Conservation (phyloP, 352 stramenopile genomes). For the Phytophthora pini region DNA sequence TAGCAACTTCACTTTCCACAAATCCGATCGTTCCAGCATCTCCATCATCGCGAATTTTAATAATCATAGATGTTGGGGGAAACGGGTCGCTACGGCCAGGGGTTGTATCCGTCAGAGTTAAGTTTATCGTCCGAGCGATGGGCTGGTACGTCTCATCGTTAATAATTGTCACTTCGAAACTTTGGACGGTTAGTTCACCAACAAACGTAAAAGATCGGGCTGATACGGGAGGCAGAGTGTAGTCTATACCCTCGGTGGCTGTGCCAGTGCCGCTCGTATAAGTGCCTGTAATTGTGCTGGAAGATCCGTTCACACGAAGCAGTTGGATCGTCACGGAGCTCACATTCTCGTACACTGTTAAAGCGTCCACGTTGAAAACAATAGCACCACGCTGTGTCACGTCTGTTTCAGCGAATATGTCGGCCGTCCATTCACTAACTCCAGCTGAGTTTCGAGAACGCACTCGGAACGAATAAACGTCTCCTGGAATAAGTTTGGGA, state of each 20-base stretch:
- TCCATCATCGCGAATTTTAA: constrained; percentile 60
- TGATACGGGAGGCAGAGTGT: constrained; percentile 23
- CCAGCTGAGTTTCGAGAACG: constrained; percentile 50
- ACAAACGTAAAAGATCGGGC: constrained; percentile 41
- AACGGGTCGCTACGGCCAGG: constrained; percentile 35
- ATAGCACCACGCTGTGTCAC: constrained; percentile 52
- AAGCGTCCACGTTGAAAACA: constrained; percentile 19
- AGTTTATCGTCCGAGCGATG: constrained; percentile 23
- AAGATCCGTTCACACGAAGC: constrained; percentile 55
- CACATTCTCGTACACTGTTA: constrained; percentile 52
- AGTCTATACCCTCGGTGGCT: constrained; percentile 44
- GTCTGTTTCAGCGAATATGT: constrained; percentile 43
- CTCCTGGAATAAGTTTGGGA: constrained; percentile 32
- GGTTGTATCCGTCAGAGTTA: constrained; percentile 54
- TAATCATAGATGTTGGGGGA: constrained; percentile 11
- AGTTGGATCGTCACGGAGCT: constrained; percentile 41
- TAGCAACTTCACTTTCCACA: constrained; percentile 11
- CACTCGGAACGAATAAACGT: constrained; percentile 46
- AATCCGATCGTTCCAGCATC: constrained; percentile 66
- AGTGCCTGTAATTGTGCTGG: constrained; percentile 48
- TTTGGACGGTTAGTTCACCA: constrained; percentile 40
- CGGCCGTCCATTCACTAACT: constrained; percentile 40
- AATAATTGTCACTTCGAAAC: constrained; percentile 49
- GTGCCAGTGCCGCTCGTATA: constrained; percentile 33
- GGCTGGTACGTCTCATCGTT: constrained; percentile 52